Evolutionary conservation across 2,329 filamentous ascomycete genomes (phyloP).

Genomic region (Aspergillus novofumigatus): DNA sequence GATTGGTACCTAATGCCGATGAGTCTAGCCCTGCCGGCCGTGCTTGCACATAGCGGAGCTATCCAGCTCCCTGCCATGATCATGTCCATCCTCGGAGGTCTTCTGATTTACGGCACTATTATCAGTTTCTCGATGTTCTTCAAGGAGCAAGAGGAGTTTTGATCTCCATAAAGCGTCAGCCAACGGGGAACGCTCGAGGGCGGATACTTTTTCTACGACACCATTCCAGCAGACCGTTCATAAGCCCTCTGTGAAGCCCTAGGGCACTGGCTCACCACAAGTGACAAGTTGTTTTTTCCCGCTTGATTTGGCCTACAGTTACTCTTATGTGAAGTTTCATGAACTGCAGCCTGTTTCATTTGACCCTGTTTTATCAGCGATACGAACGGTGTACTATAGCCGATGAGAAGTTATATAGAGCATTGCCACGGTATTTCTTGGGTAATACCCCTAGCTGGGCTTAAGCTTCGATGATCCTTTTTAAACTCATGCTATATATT

Average conservation of each 20-base stretch:
- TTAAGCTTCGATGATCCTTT: background rate
- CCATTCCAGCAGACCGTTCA: background rate
- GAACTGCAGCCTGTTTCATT: constrained; percentile 6
- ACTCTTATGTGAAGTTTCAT: constrained; percentile 18
- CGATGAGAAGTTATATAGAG: constrained; percentile 16
- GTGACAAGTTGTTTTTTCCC: background rate
- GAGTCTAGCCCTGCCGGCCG: constrained; percentile 70
- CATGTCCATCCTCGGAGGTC: constrained; percentile 89
- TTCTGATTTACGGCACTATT: constrained; percentile 96
- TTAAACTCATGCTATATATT: background rate
- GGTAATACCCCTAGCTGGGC: background rate
- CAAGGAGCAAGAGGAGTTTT: constrained; percentile 96
- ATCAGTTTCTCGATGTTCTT: constrained; percentile 99
- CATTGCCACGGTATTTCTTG: constrained; percentile 3
- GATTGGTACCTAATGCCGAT: background rate
- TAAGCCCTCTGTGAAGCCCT: background rate
- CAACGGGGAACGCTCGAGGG: background rate
- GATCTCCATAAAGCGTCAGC: constrained; percentile 6
- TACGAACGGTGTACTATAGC: constrained; percentile 19
- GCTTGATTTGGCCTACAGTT: constrained; percentile 19
- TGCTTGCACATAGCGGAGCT: constrained; percentile 80
- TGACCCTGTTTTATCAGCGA: constrained; percentile 6
- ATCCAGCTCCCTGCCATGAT: constrained; percentile 83
- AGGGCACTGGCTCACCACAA: background rate
- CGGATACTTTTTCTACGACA: background rate